Base-by-base conservation (phyloP, 192 early-diverging fungal genomes). In the Dimargaris cristalligena region DNA sequence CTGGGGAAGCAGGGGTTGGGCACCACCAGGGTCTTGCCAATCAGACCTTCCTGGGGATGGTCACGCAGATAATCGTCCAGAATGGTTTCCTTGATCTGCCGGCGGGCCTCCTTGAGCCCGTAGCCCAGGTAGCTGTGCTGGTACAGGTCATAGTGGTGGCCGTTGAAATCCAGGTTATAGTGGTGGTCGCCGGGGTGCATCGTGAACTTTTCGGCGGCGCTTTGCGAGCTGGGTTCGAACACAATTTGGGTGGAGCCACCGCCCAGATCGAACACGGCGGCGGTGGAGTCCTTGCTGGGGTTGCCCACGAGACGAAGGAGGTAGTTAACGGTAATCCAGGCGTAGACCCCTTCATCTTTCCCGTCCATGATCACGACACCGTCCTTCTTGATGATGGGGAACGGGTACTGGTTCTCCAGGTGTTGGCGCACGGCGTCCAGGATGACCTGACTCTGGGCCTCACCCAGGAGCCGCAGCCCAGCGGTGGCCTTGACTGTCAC, bases 271-370 rank as follows among this genome's bases (percentile, higher is more conserved):
- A 98, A 84, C 29, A 92, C 83, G 0, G 90, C 95, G 1, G 85
- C 92, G 1, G 91, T 93, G 8, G 71, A 66, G 8, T 50, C 55
- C 23, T 69, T 69, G 10, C 66, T 65, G 57, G 74, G 67, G 11
- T 73, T 71, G 11, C 80, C 87, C 49, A 93, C 75, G 23, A 70
- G 71, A 23, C 75, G 67, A 31, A 93, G 74, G 9, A 98, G 71
- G 61, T 89, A 94, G 70, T 98, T 98, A 25, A 94, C 88, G 0
- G 94, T 98, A 50, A 98, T 89, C 94, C 94, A 98, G 33, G 92
- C 92, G 71, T 83, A 98, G n/a, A 96, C 83, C 45, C 92, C 94
- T 80, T 98, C 95, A 67, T 96, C 89, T 45, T 72, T 79, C n/a
- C 95, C 95, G 32, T 87, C 86, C 95, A 98, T 98, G 60, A 98